Base-by-base conservation (phyloP, 495 filamentous ascomycete genomes). In the Rusavskia elegans region DNA sequence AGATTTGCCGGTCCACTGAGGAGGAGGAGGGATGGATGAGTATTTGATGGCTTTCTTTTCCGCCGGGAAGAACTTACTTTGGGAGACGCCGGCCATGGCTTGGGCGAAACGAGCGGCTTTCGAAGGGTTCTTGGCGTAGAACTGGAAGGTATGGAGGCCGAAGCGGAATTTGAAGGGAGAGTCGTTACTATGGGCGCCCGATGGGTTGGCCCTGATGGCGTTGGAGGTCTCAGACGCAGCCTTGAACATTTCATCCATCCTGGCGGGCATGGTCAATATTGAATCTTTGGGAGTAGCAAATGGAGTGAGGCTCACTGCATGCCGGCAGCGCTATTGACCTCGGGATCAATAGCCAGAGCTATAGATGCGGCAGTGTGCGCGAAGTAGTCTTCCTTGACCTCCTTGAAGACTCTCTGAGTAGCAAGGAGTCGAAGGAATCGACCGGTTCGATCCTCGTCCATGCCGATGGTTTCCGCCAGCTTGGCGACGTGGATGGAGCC, bases 221-320 rank as follows among this genome's bases (percentile, higher is more conserved):
- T 21, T 32, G 13, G 38, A 37, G 11, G 42, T 21, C n/a, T 61
- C 56, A 9, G 63, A 50, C 39, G 63, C 52, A 0, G 64, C 63
- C 42, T 58, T 50, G 38, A 66, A 54, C 53, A 65, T 60, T 20
- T 67, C 64, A 51, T 66, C 64, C 10, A 67, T 35, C 44, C 51
- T 48, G 39, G 42, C 46, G 17, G 25, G 35, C 1, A 0, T 20
- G 3, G 8, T 45, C 38, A 9, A 21, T 11, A 11, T 2, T 11
- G n/a, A 14, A 11, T 35, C 2, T 14, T 6, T 13, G 32, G 0
- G 13, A 35, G 0, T 0, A 35, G 32, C 9, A 14, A 0, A 11
- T 13, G 0, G 32, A 35, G 32, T 3, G 7, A 35, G 6, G 9
- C 32, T 14, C 32, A 35, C 32, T 35, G 32, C 32, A 35, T 35